Percentiles rank a stretch among this genome's conserved stretches.
Evolutionary conservation across 768 basidiomycete genomes (phyloP).

Genomic region (Astraeus odoratus): DNA sequence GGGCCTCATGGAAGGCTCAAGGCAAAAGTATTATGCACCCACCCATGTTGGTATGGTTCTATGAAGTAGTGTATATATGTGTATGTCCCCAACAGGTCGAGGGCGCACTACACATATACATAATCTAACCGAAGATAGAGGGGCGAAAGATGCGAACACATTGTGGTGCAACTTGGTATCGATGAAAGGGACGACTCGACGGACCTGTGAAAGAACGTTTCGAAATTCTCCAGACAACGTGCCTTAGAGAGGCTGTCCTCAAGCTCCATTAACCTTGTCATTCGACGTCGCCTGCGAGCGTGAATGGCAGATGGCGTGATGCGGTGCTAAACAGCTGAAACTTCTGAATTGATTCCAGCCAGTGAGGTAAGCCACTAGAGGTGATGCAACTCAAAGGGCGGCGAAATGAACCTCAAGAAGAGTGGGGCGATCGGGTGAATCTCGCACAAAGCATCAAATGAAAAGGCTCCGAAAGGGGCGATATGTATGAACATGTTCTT

Average conservation of each 20-base stretch:
- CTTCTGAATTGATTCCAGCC: no score
- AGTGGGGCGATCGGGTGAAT: neutral
- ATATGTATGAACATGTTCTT: neutral
- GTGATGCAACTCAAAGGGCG: neutral
- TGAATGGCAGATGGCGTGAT: no score
- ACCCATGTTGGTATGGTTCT: slow-evolving; percentile 2
- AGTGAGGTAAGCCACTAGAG: slow-evolving; percentile 3
- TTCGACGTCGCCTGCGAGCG: no score
- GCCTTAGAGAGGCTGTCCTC: no score
- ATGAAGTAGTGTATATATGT: neutral
- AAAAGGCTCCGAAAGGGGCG: neutral
- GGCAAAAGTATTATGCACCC: slow-evolving; percentile 7
- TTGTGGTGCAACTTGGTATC: neutral
- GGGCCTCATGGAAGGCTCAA: slow-evolving; percentile 25
- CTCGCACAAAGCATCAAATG: neutral
- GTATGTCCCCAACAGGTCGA: no score
- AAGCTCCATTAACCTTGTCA: no score
- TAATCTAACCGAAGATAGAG: slow-evolving; percentile 4
- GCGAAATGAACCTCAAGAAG: neutral
- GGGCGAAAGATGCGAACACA: neutral
- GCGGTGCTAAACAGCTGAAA: no score
- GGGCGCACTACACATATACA: neutral
- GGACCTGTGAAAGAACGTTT: neutral
- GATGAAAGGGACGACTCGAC: neutral
- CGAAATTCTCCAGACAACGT: no score